Conservation (phyloP, 192 early-diverging fungal genomes). For the Coemansia reversa region DNA sequence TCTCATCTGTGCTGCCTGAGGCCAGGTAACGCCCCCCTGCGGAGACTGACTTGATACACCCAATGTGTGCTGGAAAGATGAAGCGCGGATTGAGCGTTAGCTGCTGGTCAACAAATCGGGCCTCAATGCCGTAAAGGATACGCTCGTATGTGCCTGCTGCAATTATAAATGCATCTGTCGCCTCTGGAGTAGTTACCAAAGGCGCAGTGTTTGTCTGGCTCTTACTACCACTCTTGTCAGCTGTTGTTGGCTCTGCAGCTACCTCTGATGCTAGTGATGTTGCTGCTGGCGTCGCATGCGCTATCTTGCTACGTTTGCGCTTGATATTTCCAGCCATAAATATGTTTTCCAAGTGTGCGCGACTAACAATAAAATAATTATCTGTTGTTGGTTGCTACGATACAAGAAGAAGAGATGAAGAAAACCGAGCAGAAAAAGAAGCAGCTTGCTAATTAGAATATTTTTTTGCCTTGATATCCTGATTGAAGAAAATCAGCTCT, state of each 20-base stretch:
- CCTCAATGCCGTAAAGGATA: conserved; percentile 91
- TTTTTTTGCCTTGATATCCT: not conserved
- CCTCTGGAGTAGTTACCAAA: not conserved
- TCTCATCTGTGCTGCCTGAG: conserved; percentile 94
- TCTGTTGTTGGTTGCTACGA: not conserved
- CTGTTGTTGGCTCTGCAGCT: not conserved
- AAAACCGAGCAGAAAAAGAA: not conserved
- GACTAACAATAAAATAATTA: not conserved
- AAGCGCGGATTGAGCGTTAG: conserved; percentile 67
- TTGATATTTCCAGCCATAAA: not conserved
- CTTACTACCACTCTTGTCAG: conserved; percentile 2
- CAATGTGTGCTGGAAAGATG: conserved; percentile 94
- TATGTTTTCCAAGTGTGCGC: not conserved
- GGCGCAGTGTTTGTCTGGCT: not conserved
- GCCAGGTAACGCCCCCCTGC: conserved; percentile 78
- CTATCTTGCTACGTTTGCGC: conserved; percentile 1
- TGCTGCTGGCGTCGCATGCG: not conserved
- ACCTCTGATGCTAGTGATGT: not conserved
- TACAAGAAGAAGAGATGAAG: not conserved
- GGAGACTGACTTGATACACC: conserved; percentile 87
- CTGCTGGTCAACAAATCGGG: conserved; percentile 29
- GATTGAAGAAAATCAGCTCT: not conserved
- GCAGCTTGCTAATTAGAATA: not conserved
- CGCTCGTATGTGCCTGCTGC: conserved; percentile 92
- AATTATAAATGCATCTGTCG: conserved; percentile 38